A percentile compares a stretch with the other conserved stretches of the same genome.
Evolutionary conservation across 108 stramenopile species (phyloP).

Genomic region (Pseudonitzschia pungens): DNA sequence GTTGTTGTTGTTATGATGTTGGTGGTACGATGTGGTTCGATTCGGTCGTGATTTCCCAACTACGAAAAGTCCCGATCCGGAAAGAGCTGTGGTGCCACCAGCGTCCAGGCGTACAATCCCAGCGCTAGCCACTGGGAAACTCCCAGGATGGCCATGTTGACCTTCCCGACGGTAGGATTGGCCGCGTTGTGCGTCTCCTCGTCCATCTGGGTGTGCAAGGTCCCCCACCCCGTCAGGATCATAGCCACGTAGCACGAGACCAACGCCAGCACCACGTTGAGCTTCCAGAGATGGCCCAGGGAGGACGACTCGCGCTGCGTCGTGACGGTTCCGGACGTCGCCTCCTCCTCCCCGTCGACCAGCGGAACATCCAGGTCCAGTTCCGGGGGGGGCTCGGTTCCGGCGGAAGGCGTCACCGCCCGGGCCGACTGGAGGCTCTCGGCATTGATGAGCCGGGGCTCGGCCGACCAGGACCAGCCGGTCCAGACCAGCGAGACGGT

Average conservation of each 20-base stretch:
- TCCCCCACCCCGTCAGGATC: slow-evolving; percentile 94
- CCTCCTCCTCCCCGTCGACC: slow-evolving; percentile 63
- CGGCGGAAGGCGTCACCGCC: slow-evolving; percentile 14
- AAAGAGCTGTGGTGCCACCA: slow-evolving; percentile 84
- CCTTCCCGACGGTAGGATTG: slow-evolving; percentile 78
- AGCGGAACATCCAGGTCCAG: slow-evolving; percentile 76
- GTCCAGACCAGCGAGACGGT: slow-evolving; percentile 86
- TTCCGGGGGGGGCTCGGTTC: not conserved
- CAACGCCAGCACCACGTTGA: slow-evolving; percentile 84
- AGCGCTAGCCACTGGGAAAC: slow-evolving; percentile 88
- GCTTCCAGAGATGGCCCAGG: slow-evolving; percentile 70
- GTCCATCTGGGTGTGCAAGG: slow-evolving; percentile 32
- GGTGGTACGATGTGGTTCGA: too few species aligned
- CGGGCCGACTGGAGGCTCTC: slow-evolving; percentile 39
- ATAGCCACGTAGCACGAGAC: slow-evolving; percentile 86
- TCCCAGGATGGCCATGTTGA: slow-evolving; percentile 90
- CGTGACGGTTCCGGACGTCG: slow-evolving; percentile 63
- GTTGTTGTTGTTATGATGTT: too few species aligned
- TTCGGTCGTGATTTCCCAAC: too few species aligned
- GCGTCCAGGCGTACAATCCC: slow-evolving; percentile 85
- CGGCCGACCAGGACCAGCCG: slow-evolving; percentile 65
- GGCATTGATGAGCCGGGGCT: slow-evolving; percentile 38
- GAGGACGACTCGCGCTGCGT: slow-evolving; percentile 31
- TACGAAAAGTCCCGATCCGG: slow-evolving; percentile 93
- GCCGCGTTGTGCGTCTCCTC: slow-evolving; percentile 61